phyloP scores from a whole-genome alignment of 306 rosid species.

The Echinosophora koreensis region DNA sequence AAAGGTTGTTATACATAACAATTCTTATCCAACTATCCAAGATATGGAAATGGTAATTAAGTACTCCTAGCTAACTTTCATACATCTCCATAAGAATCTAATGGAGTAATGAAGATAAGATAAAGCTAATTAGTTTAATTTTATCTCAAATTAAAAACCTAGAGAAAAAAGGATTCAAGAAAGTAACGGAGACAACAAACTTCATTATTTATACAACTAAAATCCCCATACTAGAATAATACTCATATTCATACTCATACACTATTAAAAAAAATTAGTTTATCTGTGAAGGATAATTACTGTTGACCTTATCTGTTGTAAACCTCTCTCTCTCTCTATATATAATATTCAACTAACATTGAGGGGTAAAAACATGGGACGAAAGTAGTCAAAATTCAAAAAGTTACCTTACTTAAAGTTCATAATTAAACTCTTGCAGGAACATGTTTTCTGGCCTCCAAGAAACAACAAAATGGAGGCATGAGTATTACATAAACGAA shows the following conservation, averaged over 20 bases:
- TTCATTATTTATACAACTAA: no score
- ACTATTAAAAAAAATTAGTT: no score
- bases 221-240: no score
- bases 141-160: constrained; percentile 22
- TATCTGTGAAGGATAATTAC: no score
- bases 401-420: constrained; percentile 43
- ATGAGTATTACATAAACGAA: constrained; percentile 17
- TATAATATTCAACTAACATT: neutral
- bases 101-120: constrained; percentile 23
- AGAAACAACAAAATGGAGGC: constrained; percentile 39
- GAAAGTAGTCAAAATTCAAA: constrained; percentile 44
- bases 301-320: no score
- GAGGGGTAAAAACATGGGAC: constrained; percentile 29
- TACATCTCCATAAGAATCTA: constrained; percentile 47
- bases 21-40: neutral
- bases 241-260: no score
- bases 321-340: neutral
- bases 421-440: constrained; percentile 48
- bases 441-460: constrained; percentile 43
- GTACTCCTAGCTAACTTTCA: constrained; percentile 25
- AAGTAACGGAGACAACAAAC: neutral
- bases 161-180: constrained; percentile 17
- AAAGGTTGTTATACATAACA: neutral
- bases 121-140: neutral
- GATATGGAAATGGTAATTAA: neutral